phyloP scores from a whole-genome alignment of 495 filamentous ascomycete species.

The Lophiostoma macrostomum region DNA sequence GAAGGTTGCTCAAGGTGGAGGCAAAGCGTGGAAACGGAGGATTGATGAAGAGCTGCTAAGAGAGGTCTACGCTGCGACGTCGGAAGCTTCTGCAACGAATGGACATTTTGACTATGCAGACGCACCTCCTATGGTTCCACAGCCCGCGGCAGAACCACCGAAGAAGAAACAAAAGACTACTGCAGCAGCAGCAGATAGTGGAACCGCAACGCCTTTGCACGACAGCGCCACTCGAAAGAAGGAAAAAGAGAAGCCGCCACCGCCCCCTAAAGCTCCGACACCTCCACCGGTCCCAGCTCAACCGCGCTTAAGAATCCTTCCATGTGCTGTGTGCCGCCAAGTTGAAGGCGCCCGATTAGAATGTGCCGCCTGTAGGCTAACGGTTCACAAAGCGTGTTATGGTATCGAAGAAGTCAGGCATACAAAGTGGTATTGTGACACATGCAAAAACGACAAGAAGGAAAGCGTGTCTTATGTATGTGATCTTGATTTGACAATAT shows the following conservation, averaged over 20 bases:
- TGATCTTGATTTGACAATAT: conserved; percentile 16
- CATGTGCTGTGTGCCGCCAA: conserved; percentile 80
- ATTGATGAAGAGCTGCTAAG: conserved; percentile 89
- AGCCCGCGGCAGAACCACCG: conserved; percentile 36
- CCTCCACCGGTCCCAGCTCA: conserved; percentile 40
- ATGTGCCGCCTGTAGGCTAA: conserved; percentile 71
- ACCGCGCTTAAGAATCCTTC: conserved; percentile 49
- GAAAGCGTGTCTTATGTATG: conserved; percentile 80
- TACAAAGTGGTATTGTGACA: conserved; percentile 91
- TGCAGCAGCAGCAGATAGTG: conserved; percentile 48
- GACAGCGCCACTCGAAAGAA: conserved; percentile 55
- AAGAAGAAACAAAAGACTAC: conserved; percentile 60
- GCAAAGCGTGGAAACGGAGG: conserved; percentile 79
- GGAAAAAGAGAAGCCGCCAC: conserved; percentile 52
- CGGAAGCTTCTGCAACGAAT: conserved; percentile 47
- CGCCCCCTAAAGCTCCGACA: conserved; percentile 40
- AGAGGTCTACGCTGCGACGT: conserved; percentile 62
- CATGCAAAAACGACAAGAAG: conserved; percentile 88
- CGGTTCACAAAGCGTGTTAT: conserved; percentile 93
- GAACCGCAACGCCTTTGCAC: conserved; percentile 46
- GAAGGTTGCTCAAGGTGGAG: conserved; percentile 77
- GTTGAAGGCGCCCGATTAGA: conserved; percentile 75
- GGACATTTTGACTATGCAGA: conserved; percentile 29
- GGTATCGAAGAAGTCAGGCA: conserved; percentile 70
- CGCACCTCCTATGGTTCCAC: conserved; percentile 5